Evolutionary conservation across 257 asterid species (phyloP).

Genomic region (Ligustrum vulgare): DNA sequence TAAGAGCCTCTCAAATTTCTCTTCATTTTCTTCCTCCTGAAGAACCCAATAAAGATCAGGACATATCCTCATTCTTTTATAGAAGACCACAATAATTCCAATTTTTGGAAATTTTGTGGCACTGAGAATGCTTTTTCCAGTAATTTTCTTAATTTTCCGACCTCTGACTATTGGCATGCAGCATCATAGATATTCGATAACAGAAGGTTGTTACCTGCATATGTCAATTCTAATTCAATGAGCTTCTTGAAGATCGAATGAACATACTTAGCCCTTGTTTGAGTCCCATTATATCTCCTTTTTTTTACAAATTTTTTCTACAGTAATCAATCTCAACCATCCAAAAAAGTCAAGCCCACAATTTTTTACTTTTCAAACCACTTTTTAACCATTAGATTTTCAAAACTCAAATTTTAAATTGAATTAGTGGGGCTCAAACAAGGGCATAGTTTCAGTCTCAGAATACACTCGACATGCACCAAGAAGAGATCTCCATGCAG

Average conservation of each 20-base stretch:
- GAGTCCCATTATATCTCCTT: no score
- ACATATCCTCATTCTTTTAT: slow-evolving; percentile 21
- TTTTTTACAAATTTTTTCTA: no score
- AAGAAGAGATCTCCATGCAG: slow-evolving; percentile 25
- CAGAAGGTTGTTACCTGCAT: slow-evolving; percentile 30
- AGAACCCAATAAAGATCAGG: slow-evolving; percentile 34
- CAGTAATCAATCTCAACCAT: no score
- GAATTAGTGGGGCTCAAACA: no score
- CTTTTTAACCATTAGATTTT: no score
- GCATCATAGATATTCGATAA: slow-evolving; percentile 32
- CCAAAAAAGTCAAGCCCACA: no score
- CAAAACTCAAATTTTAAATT: no score
- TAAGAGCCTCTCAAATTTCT: slow-evolving; percentile 26
- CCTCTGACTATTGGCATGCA: slow-evolving; percentile 30
- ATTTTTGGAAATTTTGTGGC: slow-evolving; percentile 12
- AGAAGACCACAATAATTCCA: slow-evolving; percentile 21
- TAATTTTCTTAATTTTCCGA: slow-evolving; percentile 22
- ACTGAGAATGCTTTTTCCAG: no score
- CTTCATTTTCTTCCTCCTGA: slow-evolving; percentile 29
- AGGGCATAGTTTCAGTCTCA: no score
- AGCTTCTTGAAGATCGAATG: slow-evolving; percentile 1
- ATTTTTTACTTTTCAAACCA: no score
- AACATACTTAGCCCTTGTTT: no score
- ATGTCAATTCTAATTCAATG: slow-evolving; percentile 13
- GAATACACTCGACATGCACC: slow-evolving; percentile 16